phyloP scores from a whole-genome alignment of 1,284 basidiomycete species.

The Afroboletus lepidellus region DNA sequence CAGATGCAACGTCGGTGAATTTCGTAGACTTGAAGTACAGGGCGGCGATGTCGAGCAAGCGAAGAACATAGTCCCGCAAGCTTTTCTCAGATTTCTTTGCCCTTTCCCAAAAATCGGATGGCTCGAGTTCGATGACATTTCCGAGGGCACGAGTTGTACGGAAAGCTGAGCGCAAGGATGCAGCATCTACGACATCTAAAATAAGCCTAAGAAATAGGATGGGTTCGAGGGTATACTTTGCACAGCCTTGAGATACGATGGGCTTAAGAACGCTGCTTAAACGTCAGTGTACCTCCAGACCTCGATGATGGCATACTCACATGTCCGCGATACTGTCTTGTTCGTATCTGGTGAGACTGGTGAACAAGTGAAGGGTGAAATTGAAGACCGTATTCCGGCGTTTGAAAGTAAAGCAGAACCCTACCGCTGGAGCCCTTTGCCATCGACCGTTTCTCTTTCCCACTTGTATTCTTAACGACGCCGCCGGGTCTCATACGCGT shows the following conservation, averaged over 20 bases:
- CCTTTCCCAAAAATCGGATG: not conserved
- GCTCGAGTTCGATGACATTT: not conserved
- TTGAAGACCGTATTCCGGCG: not conserved
- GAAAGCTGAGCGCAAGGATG: not conserved
- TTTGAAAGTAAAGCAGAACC: not conserved
- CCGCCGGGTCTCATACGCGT: not conserved
- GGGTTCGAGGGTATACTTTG: not conserved
- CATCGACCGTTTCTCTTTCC: not conserved
- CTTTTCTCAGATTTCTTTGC: not conserved
- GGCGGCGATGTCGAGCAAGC: not conserved
- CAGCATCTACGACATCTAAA: conserved; percentile 1
- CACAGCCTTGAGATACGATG: not conserved
- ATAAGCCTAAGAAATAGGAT: not conserved
- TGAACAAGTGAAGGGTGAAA: not conserved
- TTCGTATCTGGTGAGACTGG: not conserved
- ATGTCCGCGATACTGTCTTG: not conserved
- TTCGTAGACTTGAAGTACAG: not conserved
- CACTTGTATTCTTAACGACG: too few species aligned
- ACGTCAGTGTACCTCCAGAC: not conserved
- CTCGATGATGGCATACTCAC: not conserved
- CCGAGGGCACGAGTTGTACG: not conserved
- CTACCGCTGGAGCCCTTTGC: not conserved
- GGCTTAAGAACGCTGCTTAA: not conserved
- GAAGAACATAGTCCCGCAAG: not conserved
- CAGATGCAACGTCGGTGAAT: not conserved